These are phyloP conservation scores for Acer saccharum DNA, from an alignment of 345 rosid species.

Conservation along the genomic window DNA sequence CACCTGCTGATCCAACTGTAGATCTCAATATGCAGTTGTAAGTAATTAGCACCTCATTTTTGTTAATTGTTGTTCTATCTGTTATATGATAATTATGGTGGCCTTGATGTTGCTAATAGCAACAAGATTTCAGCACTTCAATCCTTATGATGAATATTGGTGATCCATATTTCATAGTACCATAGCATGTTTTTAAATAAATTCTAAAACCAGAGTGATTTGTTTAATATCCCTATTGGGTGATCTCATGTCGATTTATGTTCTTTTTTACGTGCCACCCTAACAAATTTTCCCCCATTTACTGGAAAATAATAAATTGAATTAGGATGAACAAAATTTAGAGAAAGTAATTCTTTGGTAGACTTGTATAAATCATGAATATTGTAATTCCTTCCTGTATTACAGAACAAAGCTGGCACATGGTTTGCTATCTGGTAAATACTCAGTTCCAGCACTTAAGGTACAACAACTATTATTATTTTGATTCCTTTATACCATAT, in stretches of 20 bases:
- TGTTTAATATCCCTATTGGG: neutral
- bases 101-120: neutral
- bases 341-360: neutral
- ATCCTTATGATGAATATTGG: neutral
- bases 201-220: neutral
- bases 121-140: neutral
- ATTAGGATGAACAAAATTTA: neutral
- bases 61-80: slow-evolving; percentile 3
- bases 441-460: slow-evolving; percentile 73
- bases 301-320: neutral
- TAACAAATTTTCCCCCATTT: neutral
- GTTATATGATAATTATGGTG: neutral
- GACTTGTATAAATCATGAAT: neutral
- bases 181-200: neutral
- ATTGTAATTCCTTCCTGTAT: slow-evolving; percentile 29
- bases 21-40: slow-evolving; percentile 97
- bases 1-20: slow-evolving; percentile 97
- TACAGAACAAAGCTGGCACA: slow-evolving; percentile 94
- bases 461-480: slow-evolving; percentile 36
- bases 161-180: neutral
- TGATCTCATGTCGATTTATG: neutral
- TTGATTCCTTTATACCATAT: slow-evolving; percentile 12
- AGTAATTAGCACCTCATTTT: slow-evolving; percentile 33
- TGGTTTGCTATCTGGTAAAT: slow-evolving; percentile 94
- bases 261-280: neutral